These are phyloP conservation scores for Cryptosporidium felis DNA, from an alignment of 169 alveolate genomes.

Conservation along the genomic window DNA sequence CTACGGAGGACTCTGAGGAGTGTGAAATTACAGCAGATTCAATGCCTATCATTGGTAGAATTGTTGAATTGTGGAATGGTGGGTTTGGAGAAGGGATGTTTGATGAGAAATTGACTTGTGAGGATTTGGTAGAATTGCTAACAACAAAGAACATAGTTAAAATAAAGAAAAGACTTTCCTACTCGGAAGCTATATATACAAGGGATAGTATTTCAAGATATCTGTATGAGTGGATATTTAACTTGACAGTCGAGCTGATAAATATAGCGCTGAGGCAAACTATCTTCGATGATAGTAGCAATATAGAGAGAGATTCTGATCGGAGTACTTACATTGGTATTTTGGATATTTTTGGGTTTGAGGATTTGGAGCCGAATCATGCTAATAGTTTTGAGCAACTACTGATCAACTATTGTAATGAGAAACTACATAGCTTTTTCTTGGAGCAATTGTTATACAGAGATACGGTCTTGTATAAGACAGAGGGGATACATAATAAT, in stretches of 20 bases:
- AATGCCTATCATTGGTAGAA: neutral
- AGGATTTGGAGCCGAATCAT: conserved; percentile 80
- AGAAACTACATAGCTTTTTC: conserved; percentile 85
- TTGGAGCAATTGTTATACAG: conserved; percentile 84
- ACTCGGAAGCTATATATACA: conserved; percentile 76
- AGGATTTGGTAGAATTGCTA: conserved; percentile 73
- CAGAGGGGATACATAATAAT: conserved; percentile 46
- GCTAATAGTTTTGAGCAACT: conserved; percentile 87
- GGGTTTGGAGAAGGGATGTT: neutral
- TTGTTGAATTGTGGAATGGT: conserved; percentile 14
- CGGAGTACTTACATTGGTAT: conserved; percentile 74
- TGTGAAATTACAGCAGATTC: conserved; percentile 37
- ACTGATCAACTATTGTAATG: conserved; percentile 89
- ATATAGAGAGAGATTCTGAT: neutral
- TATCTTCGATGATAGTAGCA: neutral
- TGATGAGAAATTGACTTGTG: neutral
- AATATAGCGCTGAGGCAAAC: conserved; percentile 74
- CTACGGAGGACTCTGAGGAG: conserved; percentile 23
- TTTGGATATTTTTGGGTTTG: conserved; percentile 87
- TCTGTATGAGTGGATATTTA: conserved; percentile 77
- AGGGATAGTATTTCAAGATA: conserved; percentile 80
- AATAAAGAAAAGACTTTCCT: conserved; percentile 73
- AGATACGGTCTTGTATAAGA: conserved; percentile 81
- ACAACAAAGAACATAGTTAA: conserved; percentile 77
- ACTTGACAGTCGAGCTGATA: conserved; percentile 75